Evolutionary conservation across 2,329 filamentous ascomycete genomes (phyloP).

Genomic region (Sporothrix luriei): DNA sequence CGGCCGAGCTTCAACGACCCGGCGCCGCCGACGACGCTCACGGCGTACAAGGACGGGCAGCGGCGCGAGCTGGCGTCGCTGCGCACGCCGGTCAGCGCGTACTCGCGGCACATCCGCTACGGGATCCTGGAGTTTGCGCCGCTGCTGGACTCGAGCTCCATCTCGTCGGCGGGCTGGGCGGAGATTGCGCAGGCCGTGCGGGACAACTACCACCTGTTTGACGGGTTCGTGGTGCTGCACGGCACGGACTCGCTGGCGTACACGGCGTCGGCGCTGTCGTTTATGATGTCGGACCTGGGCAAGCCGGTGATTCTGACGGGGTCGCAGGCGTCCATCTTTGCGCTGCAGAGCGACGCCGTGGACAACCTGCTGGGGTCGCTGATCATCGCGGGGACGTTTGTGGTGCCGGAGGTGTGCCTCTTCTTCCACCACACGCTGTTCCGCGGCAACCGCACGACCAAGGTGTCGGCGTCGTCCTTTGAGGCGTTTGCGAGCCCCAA

Average conservation of each 20-base stretch:
- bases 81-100: conserved; percentile 77
- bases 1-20: conserved; percentile 84
- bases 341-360: conserved; percentile 86
- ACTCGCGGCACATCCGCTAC: conserved; percentile 80
- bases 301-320: conserved; percentile 89
- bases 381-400: conserved; percentile 88
- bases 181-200: conserved; percentile 78
- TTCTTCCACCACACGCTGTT: conserved; percentile 94
- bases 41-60: conserved; percentile 55
- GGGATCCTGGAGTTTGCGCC: conserved; percentile 81
- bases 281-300: conserved; percentile 88
- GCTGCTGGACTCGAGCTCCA: conserved; percentile 85
- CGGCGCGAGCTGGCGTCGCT: conserved; percentile 64
- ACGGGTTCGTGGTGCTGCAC: conserved; percentile 88
- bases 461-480: conserved; percentile 83
- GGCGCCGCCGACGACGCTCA: conserved; percentile 54
- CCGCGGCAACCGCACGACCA: conserved; percentile 84
- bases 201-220: conserved; percentile 84
- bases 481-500: conserved; percentile 90
- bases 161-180: conserved; percentile 83
- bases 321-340: conserved; percentile 82
- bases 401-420: conserved; percentile 88
- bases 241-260: conserved; percentile 90
- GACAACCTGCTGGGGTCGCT: conserved; percentile 87
- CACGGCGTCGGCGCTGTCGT: conserved; percentile 85